A percentile compares a stretch with the other conserved stretches of the same genome.
These are phyloP conservation scores for Aspergillus persii DNA, from an alignment of 2,329 filamentous ascomycete species.

Conservation along the genomic window DNA sequence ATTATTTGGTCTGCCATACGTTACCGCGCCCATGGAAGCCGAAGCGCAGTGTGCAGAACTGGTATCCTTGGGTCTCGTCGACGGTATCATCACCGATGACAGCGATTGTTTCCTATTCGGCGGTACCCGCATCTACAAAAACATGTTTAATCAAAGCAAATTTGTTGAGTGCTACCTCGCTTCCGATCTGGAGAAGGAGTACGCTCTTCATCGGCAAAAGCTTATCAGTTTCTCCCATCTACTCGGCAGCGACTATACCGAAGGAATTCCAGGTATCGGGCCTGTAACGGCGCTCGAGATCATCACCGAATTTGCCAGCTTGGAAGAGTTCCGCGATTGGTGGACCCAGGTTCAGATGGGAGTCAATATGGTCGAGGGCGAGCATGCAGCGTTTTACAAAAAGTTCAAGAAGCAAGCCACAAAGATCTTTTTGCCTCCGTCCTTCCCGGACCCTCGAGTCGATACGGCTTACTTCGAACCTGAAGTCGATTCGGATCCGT, in stretches of 20 bases:
- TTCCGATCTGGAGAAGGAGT: conserved; percentile 80
- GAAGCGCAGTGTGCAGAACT: conserved; percentile 96
- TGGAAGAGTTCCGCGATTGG: conserved; percentile 82
- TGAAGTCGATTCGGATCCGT: conserved; percentile 75
- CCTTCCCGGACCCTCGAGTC: conserved; percentile 76
- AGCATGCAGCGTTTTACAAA: conserved; percentile 66
- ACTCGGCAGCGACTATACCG: conserved; percentile 90
- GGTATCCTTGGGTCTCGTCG: conserved; percentile 80
- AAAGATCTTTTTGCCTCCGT: conserved; percentile 79
- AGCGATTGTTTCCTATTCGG: conserved; percentile 96
- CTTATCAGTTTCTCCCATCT: conserved; percentile 89
- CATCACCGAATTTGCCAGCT: conserved; percentile 75
- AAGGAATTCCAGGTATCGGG: conserved; percentile 84
- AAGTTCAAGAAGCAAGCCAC: conserved; percentile 83
- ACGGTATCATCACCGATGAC: conserved; percentile 97
- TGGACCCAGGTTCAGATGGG: conserved; percentile 78
- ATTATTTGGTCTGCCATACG: conserved; percentile 91
- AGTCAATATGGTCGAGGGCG: conserved; percentile 55
- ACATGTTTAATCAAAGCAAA: conserved; percentile 99
- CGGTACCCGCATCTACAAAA: conserved; percentile 95
- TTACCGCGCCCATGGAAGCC: conserved; percentile 98
- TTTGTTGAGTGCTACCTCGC: conserved; percentile 94
- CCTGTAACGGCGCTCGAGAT: conserved; percentile 95
- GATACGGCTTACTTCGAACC: conserved; percentile 80
- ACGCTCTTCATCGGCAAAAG: conserved; percentile 79